phyloP scores from a whole-genome alignment of 768 basidiomycete genomes.

The Dioszegia hungarica region DNA sequence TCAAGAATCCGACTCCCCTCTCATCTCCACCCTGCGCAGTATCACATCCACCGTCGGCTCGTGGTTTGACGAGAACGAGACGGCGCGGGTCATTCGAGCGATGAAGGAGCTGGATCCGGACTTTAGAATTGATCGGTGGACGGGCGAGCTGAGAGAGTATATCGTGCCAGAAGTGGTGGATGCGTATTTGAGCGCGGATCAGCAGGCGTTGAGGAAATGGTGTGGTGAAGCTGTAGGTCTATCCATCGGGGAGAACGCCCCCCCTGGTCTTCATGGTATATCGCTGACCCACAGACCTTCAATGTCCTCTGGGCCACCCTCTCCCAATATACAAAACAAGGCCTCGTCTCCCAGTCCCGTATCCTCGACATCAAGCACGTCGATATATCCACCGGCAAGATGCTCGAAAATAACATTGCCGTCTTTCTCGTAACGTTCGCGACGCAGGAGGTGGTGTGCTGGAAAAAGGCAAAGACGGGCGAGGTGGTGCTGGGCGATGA shows the following conservation, averaged over 20 bases:
- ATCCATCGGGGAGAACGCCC: too few relatives aligned
- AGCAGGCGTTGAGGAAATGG: constrained; percentile 79
- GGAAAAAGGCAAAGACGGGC: constrained; percentile 82
- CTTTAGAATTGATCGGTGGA: constrained; percentile 80
- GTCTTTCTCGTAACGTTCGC: constrained; percentile 87
- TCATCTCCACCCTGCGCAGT: constrained; percentile 71
- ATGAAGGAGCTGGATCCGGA: constrained; percentile 83
- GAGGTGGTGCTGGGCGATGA: constrained; percentile 83
- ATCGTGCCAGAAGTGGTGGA: constrained; percentile 97
- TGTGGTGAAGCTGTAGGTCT: constrained; percentile 69
- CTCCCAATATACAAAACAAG: constrained; percentile 86
- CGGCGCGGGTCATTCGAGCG: constrained; percentile 82
- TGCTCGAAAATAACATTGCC: constrained; percentile 80
- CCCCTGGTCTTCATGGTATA: neutral
- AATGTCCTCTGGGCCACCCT: constrained; percentile 98
- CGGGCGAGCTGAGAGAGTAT: constrained; percentile 87
- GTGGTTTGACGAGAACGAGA: constrained; percentile 92
- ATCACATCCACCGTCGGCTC: constrained; percentile 80
- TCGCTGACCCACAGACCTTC: constrained; percentile 59
- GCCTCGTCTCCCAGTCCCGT: constrained; percentile 85
- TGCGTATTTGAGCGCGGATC: constrained; percentile 86
- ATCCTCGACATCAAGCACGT: constrained; percentile 96
- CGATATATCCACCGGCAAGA: constrained; percentile 80
- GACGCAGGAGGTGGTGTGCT: constrained; percentile 88
- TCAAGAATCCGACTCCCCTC: constrained; percentile 88